Conservation (phyloP, 768 basidiomycete genomes). For the Tremella mesenterica region DNA sequence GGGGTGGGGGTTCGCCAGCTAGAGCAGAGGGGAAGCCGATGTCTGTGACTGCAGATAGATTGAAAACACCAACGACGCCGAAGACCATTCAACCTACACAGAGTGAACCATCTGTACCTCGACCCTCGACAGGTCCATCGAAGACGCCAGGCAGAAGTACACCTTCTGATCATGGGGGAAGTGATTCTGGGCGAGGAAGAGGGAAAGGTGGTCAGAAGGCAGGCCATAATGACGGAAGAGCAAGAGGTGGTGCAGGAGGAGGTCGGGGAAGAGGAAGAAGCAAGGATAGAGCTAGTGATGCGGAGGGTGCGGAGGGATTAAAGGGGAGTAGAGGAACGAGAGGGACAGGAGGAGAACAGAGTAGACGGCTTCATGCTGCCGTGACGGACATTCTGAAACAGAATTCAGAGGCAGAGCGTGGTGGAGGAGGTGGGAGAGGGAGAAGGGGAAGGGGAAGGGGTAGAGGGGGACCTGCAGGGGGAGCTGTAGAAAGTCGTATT, state of each 20-base stretch:
- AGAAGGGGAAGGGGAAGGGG: not conserved
- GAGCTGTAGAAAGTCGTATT: not conserved
- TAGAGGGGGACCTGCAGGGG: not conserved
- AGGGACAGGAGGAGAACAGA: not conserved
- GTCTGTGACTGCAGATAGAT: not conserved
- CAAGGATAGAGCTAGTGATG: not conserved
- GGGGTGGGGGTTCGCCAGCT: constrained; percentile 7
- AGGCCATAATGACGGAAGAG: not conserved
- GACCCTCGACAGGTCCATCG: not conserved
- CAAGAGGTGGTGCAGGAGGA: not conserved
- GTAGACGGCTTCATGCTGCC: not conserved
- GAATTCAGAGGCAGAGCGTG: not conserved
- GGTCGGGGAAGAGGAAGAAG: constrained; percentile 7
- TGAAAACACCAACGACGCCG: not conserved
- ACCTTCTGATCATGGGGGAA: not conserved
- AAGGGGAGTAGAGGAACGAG: not conserved
- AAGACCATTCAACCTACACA: not conserved
- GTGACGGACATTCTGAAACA: not conserved
- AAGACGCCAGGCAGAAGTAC: not conserved
- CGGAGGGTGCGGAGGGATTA: not conserved
- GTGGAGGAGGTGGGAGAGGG: not conserved
- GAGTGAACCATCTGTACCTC: not conserved
- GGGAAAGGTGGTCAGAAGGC: constrained; percentile 1
- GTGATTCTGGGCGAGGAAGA: constrained; percentile 4
- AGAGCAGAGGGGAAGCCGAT: constrained; percentile 2